Conservation (phyloP, 2,329 filamentous ascomycete genomes). For the Claviceps africana region DNA sequence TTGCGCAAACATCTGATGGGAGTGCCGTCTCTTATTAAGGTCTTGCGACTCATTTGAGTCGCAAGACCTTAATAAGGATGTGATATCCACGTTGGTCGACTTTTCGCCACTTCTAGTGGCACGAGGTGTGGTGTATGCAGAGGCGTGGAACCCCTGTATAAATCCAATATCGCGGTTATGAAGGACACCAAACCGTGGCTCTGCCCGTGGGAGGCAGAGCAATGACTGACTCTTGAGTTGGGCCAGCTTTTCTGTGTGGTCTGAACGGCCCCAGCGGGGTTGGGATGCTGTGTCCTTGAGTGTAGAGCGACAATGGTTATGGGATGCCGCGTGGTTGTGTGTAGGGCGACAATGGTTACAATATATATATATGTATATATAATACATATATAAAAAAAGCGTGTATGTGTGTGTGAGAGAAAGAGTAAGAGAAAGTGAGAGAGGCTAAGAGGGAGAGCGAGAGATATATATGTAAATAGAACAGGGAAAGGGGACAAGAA, state of each 20-base stretch:
- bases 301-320: too few relatives aligned
- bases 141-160: constrained; percentile 15
- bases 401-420: too few relatives aligned
- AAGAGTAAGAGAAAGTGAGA: too few relatives aligned
- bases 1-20: constrained; percentile 10
- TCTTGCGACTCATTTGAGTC: constrained; percentile 57
- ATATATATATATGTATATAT: too few relatives aligned
- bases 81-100: constrained; percentile 86
- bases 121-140: constrained; percentile 16
- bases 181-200: constrained; percentile 20
- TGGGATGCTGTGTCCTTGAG: background rate
- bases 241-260: constrained; percentile 22
- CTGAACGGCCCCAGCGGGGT: constrained; percentile 5
- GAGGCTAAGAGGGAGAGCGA: background rate
- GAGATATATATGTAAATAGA: background rate
- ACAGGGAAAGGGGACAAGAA: background rate
- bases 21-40: constrained; percentile 21
- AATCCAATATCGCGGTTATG: constrained; percentile 15
- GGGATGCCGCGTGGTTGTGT: too few relatives aligned
- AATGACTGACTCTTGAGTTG: constrained; percentile 27
- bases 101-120: constrained; percentile 13
- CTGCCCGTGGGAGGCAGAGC: constrained; percentile 28
- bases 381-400: too few relatives aligned
- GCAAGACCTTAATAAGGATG: constrained; percentile 65
- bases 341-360: too few relatives aligned